Conservation (phyloP, 2,329 filamentous ascomycete species). For the Torrubiellomyces zombiae region DNA sequence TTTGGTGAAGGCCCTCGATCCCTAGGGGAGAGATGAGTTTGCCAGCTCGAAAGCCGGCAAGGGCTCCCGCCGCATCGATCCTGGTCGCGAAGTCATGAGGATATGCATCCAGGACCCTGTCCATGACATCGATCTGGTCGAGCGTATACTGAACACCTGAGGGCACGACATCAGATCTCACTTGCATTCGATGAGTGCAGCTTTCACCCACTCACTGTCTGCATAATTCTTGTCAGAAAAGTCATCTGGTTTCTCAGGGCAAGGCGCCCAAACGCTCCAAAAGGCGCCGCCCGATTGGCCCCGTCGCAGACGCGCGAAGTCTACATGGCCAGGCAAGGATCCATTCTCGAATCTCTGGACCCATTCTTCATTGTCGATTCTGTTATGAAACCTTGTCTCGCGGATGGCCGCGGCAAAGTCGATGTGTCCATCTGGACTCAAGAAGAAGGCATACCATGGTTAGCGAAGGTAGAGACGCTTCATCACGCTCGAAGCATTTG, state of each 20-base stretch:
- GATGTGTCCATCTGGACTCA: slow-evolving; percentile 85
- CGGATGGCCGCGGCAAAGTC: slow-evolving; percentile 68
- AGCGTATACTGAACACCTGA: slow-evolving; percentile 49
- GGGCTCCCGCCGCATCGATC: slow-evolving; percentile 41
- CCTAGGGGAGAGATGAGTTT: slow-evolving; percentile 63
- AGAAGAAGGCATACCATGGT: not conserved
- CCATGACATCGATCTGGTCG: slow-evolving; percentile 61
- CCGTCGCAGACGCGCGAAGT: slow-evolving; percentile 55
- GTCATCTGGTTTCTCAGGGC: slow-evolving; percentile 54
- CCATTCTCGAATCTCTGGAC: slow-evolving; percentile 58
- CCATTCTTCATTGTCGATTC: slow-evolving; percentile 62
- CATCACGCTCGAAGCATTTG: not conserved
- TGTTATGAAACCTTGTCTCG: slow-evolving; percentile 51
- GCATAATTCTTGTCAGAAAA: slow-evolving; percentile 60
- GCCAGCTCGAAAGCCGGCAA: slow-evolving; percentile 40
- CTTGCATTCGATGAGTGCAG: not conserved
- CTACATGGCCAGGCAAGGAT: slow-evolving; percentile 53
- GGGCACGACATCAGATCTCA: too few species aligned
- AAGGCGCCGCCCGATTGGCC: slow-evolving; percentile 75
- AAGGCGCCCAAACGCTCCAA: slow-evolving; percentile 75
- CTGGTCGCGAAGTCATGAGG: slow-evolving; percentile 52
- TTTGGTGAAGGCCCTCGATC: slow-evolving; percentile 82
- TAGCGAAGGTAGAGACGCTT: not conserved
- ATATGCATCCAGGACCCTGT: slow-evolving; percentile 44
- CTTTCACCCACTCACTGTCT: slow-evolving; percentile 31